Percentiles rank a stretch among this genome's conserved stretches.
Evolutionary conservation across 495 filamentous ascomycete genomes (phyloP).

Genomic region (Penicillium alfredii): DNA sequence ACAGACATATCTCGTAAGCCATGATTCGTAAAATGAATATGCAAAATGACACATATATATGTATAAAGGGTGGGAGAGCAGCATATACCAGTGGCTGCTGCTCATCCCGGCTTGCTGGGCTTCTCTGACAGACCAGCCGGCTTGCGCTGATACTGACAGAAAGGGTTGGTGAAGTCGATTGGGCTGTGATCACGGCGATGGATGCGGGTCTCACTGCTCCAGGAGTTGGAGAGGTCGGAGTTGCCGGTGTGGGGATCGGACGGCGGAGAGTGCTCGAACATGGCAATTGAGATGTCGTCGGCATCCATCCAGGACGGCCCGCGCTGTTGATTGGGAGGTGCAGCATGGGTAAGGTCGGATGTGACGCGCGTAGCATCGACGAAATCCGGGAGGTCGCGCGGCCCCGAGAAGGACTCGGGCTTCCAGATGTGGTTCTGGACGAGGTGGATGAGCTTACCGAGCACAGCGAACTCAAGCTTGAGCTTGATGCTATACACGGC

Average conservation of each 20-base stretch:
- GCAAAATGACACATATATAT: too few relatives aligned
- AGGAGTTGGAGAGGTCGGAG: slow-evolving; percentile 26
- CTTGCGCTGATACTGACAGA: slow-evolving; percentile 9
- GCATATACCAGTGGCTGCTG: neutral
- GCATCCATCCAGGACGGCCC: slow-evolving; percentile 32
- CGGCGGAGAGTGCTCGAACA: slow-evolving; percentile 35
- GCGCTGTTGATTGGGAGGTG: slow-evolving; percentile 17
- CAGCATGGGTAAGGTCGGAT: slow-evolving; percentile 38
- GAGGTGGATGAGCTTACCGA: slow-evolving; percentile 44
- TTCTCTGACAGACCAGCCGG: slow-evolving; percentile 8
- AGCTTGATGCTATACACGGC: slow-evolving; percentile 60
- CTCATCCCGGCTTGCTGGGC: slow-evolving; percentile 12
- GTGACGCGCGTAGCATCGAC: slow-evolving; percentile 42
- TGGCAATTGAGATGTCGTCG: slow-evolving; percentile 40
- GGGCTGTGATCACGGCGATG: slow-evolving; percentile 19
- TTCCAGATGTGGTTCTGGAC: slow-evolving; percentile 40
- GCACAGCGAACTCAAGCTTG: slow-evolving; percentile 60
- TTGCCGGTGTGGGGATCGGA: slow-evolving; percentile 15
- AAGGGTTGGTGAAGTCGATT: slow-evolving; percentile 26
- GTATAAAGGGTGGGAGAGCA: neutral
- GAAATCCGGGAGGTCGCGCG: slow-evolving; percentile 36
- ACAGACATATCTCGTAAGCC: slow-evolving; percentile 18
- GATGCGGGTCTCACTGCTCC: slow-evolving; percentile 31
- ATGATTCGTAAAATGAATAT: slow-evolving; percentile 16
- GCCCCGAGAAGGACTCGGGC: slow-evolving; percentile 27